Base-by-base conservation (phyloP, 2,329 filamentous ascomycete genomes). In the Moelleriella libera region DNA sequence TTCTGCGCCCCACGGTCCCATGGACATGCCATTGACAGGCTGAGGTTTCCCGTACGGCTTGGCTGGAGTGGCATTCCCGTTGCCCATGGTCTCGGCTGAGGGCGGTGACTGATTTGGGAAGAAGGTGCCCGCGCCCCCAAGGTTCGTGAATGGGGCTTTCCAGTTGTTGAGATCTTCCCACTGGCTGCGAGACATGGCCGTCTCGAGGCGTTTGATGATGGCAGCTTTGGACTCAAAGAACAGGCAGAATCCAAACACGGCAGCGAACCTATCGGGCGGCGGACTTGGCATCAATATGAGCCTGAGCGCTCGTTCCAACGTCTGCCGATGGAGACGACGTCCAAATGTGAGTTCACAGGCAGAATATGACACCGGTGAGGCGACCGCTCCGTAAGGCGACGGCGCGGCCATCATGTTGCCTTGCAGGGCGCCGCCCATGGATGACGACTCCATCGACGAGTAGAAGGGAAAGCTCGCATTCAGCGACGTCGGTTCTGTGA, bases 81-180 rank as follows among this genome's bases (percentile, higher is more conserved):
- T 14, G 11, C 7, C 32, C 11, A 37, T 14, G 30, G 49, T 29
- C 45, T 44, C 2, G 42, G 12, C 12, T 40, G 39, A 10, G 2
- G 48, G 32, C 34, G 48, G 47, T 14, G 50, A 48, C 4, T 51
- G 48, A 6, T 51, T 48, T 4, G 53, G 65, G 54, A 80, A 85
- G 56, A 82, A 83, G 1, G 78, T 82, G 0, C 84, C 84, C 0
- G 81, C 73, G 2, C 81, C 81, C 1, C 83, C 83, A 31, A 88
- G 67, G 51, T 80, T 71, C 31, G 80, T 71, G 47, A 84, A 81
- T 0, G 84, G 81, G 5, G 73, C 70, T 4, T 68, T 65, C 68
- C 74, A 81, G 47, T 75, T 65, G 48, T 78, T 72, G 2, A 88
- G 64, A 0, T 73, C 65, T 52, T 71, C 64, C 29, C 62, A 53